These are phyloP conservation scores for Calonectria hongkongensis DNA, from an alignment of 2,329 filamentous ascomycete species.

Conservation along the genomic window DNA sequence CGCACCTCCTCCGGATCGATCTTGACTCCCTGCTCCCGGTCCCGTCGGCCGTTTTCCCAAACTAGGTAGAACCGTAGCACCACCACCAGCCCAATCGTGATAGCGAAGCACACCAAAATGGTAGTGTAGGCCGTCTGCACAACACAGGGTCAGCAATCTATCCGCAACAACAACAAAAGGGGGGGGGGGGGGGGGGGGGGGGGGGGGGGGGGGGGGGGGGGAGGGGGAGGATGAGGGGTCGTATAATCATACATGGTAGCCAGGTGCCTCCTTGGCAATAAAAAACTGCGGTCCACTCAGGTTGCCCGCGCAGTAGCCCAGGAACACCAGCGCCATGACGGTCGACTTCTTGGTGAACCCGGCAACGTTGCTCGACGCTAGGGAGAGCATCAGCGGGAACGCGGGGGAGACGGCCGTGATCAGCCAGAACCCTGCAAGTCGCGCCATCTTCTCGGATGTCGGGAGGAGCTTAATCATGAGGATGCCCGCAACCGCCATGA, in stretches of 20 bases:
- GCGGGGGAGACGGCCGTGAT: conserved; percentile 70
- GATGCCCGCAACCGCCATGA: conserved; percentile 44
- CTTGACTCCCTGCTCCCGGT: conserved; percentile 39
- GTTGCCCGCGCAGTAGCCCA: conserved; percentile 76
- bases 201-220: no score
- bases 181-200: no score
- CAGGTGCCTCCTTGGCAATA: conserved; percentile 35
- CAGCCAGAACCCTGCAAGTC: conserved; percentile 61
- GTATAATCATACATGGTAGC: conserved; percentile 27
- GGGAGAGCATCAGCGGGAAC: conserved; percentile 68
- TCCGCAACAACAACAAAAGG: conserved; percentile 1
- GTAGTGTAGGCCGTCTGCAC: conserved; percentile 38
- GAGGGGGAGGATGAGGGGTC: no score
- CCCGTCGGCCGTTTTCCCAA: conserved; percentile 51
- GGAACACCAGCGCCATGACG: conserved; percentile 74
- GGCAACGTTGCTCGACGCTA: conserved; percentile 75
- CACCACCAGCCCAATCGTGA: conserved; percentile 37
- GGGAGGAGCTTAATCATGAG: conserved; percentile 47
- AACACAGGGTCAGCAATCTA: conserved; percentile 20
- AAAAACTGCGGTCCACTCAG: conserved; percentile 71
- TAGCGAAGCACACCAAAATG: conserved; percentile 40
- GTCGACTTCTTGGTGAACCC: conserved; percentile 78
- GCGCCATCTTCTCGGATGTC: conserved; percentile 41
- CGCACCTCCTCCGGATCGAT: conserved; percentile 40
- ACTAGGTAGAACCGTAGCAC: conserved; percentile 45